A percentile compares a stretch with the other conserved stretches of the same genome.
Conservation (phyloP, 257 asterid genomes). For the Nicotiana knightiana region DNA sequence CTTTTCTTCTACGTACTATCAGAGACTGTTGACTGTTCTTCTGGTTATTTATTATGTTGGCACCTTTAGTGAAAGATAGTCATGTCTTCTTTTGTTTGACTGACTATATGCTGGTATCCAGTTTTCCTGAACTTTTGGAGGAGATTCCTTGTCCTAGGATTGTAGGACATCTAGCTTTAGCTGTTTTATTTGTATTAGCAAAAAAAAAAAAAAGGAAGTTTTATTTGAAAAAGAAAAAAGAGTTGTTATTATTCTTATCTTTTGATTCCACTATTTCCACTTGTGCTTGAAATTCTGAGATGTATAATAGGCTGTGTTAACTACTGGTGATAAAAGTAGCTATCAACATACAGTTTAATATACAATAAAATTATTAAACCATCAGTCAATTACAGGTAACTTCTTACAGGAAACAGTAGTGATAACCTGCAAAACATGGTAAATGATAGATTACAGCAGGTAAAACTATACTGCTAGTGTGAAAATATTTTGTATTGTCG, state of each 20-base stretch:
- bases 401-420: background rate
- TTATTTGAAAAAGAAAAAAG: too few relatives aligned
- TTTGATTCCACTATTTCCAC: background rate
- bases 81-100: constrained; percentile 3
- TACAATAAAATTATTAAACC: background rate
- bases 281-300: background rate
- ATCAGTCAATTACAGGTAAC: background rate
- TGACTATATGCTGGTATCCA: background rate
- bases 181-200: background rate
- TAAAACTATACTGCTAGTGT: background rate
- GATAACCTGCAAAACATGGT: background rate
- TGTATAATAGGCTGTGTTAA: background rate
- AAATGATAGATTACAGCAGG: background rate
- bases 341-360: background rate
- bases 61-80: background rate
- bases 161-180: background rate
- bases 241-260: background rate
- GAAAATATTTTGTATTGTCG: background rate
- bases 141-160: constrained; percentile 1
- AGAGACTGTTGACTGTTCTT: background rate
- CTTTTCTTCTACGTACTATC: background rate
- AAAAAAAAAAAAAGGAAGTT: too few relatives aligned
- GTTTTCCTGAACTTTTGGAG: background rate
- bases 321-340: background rate
- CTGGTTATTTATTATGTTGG: background rate